Evolutionary conservation across 1,284 basidiomycete genomes (phyloP).

Genomic region (Microstroma glucosiphilum): DNA sequence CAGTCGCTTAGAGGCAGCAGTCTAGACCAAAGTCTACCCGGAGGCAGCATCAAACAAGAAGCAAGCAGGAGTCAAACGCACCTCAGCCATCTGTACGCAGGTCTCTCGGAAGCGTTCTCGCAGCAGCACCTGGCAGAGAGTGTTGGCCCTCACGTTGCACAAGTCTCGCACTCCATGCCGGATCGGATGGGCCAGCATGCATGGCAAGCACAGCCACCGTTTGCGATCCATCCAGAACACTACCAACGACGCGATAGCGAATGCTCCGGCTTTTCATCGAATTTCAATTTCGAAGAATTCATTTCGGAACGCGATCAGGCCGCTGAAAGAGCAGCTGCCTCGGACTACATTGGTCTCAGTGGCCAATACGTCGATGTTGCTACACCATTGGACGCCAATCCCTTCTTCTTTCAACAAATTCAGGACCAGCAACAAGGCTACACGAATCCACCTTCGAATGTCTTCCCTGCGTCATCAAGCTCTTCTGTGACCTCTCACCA

Average conservation of each 20-base stretch:
- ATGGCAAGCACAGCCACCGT: conserved; percentile 15
- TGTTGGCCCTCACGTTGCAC: conserved; percentile 8
- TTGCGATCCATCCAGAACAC: conserved; percentile 20
- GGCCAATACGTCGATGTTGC: conserved; percentile 2
- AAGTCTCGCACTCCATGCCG: conserved; percentile 21
- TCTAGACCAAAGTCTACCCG: not conserved
- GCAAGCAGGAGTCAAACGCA: not conserved
- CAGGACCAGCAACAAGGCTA: not conserved
- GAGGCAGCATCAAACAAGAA: not conserved
- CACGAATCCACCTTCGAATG: not conserved
- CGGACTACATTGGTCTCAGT: no score
- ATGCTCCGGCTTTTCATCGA: conserved; percentile 16
- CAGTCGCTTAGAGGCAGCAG: not conserved
- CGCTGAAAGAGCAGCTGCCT: not conserved
- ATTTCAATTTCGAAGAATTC: conserved; percentile 37
- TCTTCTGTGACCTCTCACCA: conserved; percentile 11
- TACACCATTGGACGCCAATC: conserved; percentile 3
- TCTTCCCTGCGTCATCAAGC: conserved; percentile 11
- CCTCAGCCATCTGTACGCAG: not conserved
- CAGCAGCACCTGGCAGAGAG: not conserved
- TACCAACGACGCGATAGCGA: conserved; percentile 8
- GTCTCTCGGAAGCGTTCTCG: conserved; percentile 1
- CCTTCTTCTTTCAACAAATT: not conserved
- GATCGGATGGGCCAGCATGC: conserved; percentile 19
- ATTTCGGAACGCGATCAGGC: conserved; percentile 24